phyloP scores from a whole-genome alignment of 768 basidiomycete genomes.

The Tubosaeta sp. region DNA sequence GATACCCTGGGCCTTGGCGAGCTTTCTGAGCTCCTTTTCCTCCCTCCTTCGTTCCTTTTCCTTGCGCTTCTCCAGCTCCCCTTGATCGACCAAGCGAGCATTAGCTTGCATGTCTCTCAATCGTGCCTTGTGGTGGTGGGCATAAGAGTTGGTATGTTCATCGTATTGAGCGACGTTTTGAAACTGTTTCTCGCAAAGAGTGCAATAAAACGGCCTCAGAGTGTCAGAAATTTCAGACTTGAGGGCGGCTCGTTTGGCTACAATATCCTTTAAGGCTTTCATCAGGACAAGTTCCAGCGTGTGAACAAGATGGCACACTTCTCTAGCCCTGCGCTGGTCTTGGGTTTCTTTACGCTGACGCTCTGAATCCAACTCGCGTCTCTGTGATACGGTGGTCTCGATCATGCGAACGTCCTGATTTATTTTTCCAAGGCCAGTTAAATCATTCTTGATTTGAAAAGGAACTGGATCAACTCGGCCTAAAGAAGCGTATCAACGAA shows the following conservation, averaged over 20 bases:
- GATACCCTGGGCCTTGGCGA: constrained; percentile 78
- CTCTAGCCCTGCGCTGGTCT: constrained; percentile 67
- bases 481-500: constrained; percentile 24
- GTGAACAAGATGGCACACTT: constrained; percentile 41
- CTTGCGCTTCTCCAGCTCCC: constrained; percentile 68
- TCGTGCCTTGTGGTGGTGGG: constrained; percentile 82
- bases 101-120: constrained; percentile 79
- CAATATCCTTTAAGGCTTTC: constrained; percentile 44
- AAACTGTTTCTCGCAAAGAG: constrained; percentile 84
- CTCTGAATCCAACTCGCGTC: constrained; percentile 77
- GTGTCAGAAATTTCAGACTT: constrained; percentile 64
- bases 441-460: constrained; percentile 73
- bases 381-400: constrained; percentile 78
- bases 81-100: constrained; percentile 58
- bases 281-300: constrained; percentile 6
- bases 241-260: constrained; percentile 62
- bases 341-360: constrained; percentile 76
- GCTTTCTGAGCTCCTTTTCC: constrained; percentile 79
- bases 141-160: constrained; percentile 86
- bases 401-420: constrained; percentile 81
- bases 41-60: constrained; percentile 85
- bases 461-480: constrained; percentile 83
- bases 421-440: constrained; percentile 74
- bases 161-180: constrained; percentile 83
- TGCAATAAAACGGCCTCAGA: constrained; percentile 74